Base-by-base conservation (phyloP, 148 eudicot genomes). In the Vaccinium corymbosum region DNA sequence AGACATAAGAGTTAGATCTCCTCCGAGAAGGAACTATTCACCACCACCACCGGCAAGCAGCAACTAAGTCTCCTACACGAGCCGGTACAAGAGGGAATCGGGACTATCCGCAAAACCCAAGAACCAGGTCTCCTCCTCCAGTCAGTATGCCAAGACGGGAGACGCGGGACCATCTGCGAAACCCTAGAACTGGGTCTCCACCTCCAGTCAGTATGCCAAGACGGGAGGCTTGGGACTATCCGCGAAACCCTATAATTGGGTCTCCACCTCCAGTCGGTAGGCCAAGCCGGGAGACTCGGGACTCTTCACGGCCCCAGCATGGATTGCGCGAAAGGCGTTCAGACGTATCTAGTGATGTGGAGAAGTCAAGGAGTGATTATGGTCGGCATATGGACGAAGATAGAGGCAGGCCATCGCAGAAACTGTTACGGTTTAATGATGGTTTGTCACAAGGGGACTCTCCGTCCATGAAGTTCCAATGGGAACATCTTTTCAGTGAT, bases 401-500 rank as follows among this genome's bases (percentile, higher is more conserved):
- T 50, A 50, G 84, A 71, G 78, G 71, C 29, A 7, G 49, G 70
- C 70, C 74, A 16, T 55, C 8, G 70, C 11, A 29, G 79, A 82
- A 35, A 74, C 16, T 38, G 38, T 74, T 73, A 6, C 17, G n/a
- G 56, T 52, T 75, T 4, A 53, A 72, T 29, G 84, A 76, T 81
- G 84, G 46, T 59, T 64, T 80, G 4, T 68, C 64, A 55, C 75
- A n/a, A 38, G 70, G 56, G 80, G 85, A 79, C 78, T 56, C 84
- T 19, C 59, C 79, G 9, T 82, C 81, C 3, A 19, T 13, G 20
- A 85, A 82, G 86, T 85, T 82, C 78, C 83, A 83, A 8, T 29
- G 79, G 82, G 46, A 81, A 81, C 79, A 68, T 53, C 64, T 52
- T 84, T 70, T 87, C 32, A 76, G 80, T 11, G 79, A 81, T n/a